Evolutionary conservation across 108 stramenopile genomes (phyloP), one percentile per base, ranked within the genome.

Genomic region (Thalassiosira profunda): DNA sequence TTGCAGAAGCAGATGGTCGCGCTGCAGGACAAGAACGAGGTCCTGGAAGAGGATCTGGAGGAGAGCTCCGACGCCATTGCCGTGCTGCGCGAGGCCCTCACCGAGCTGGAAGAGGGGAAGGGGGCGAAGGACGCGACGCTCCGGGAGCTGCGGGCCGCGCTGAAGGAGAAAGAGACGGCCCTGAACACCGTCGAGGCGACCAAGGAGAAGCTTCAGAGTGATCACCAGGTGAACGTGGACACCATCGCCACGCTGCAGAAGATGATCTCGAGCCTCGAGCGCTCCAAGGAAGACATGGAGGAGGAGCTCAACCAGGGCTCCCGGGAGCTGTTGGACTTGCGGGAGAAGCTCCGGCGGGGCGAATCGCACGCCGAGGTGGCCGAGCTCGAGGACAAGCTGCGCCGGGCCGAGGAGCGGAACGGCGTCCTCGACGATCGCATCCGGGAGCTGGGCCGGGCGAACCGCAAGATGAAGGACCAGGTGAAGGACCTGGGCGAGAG

Each of bases 11-110:
- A 66, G 2, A 43, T 60, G 36, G 34, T 74, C 30, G 29, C 25
- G 23, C 15, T 65, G 55, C 20, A 60, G 33, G 21, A 23, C 5
- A 29, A 57, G 18, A 60, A 59, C 7, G 21, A 60, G 21, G 12
- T 35, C 17, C 45, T 70, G 25, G 15, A 68, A 46, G 62, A 76
- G 9, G 69, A 80, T 24, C 44, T 76, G 21, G 68, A 80, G 6
- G 74, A 72, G 29, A 80, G 70, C 31, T 44, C 58, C 9, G 70
- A 79, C 57, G 70, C 77, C 31, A 66, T 70, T 55, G 44, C 25
- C 23, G 29, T 59, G 38, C 36, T 79, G 29, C 65, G 61, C 46
- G 77, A 79, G 15, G 69, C 69, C 26, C n/a, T 61, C 31, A 36
- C 25, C n/a, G 51, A 46, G 20, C 45, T 76, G 51, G 74, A 76